Base-by-base conservation (phyloP, 257 asterid species). In the Plantago elongata region DNA sequence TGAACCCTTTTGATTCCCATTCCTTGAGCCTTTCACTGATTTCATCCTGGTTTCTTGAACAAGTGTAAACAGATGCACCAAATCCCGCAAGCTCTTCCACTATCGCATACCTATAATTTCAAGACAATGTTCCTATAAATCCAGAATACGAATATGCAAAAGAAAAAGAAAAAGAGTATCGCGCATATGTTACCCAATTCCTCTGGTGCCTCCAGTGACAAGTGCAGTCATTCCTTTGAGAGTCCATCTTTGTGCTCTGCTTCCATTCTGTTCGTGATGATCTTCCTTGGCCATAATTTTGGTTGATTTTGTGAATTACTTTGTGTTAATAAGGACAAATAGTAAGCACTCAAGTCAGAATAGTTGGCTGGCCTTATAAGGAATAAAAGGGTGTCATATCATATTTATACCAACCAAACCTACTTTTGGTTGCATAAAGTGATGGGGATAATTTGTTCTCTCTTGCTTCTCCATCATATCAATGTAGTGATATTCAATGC, bases 1-100 rank as follows among this genome's bases (percentile, higher is more conserved):
- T 63, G 49, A 71, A 75, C 44, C 95, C 95, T 73, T 77, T 87
- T 1, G 16, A 75, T 45, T 76, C 75, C 94, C 94, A 87, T 45
- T 84, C 89, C 48, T 79, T 62, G 18, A 80, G 62, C 73, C 75
- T 67, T 59, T 73, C 77, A 13, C 40, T 64, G 0, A 83, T 77
- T 22, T 80, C 86, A 0, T 11, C 34, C 59, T 72, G 67, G 60
- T 77, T 82, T 66, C 87, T 75, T 5, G 93, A 82, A 73, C 93
- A 87, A 3, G 87, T 86, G 18, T 86, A 80, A 3, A 84, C 68
- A 9, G 54, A 68, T 0, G 95, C 95, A 4, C 95, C 95, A 50
- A 87, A 79, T 60, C 75, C 83, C 0, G 83, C 84, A 5, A 87
- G 84, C 76, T 87, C 95, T 51, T 84, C 95, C 10, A 87, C 86